Conservation (phyloP, 371 early-diverging fungal species). For the Chytridium lagenaria region DNA sequence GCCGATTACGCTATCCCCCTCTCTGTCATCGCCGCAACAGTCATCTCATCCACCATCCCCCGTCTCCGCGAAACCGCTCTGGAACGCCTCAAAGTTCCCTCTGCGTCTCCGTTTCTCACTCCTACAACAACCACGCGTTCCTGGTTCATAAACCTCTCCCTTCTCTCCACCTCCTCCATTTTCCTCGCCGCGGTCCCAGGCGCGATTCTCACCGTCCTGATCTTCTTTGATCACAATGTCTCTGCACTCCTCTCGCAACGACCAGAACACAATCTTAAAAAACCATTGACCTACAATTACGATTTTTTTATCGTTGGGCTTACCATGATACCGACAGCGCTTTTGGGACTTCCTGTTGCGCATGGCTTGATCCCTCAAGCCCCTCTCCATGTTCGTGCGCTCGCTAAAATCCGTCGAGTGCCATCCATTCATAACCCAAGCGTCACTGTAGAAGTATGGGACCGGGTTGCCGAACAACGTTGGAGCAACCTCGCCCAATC, state of each 20-base stretch:
- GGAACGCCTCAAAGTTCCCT: conserved; percentile 24
- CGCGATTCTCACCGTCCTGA: conserved; percentile 25
- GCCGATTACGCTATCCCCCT: conserved; percentile 32
- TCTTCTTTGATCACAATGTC: conserved; percentile 41
- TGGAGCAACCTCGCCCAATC: conserved; percentile 20
- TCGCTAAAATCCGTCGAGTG: conserved; percentile 20
- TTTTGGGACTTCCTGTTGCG: conserved; percentile 28
- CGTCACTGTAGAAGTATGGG: neutral
- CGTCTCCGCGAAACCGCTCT: neutral
- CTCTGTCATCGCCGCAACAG: conserved; percentile 28
- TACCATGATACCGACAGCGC: conserved; percentile 24
- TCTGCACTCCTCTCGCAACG: conserved; percentile 29
- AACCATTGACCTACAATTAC: conserved; percentile 35
- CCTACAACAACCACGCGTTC: conserved; percentile 26
- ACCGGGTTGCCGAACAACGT: conserved; percentile 30
- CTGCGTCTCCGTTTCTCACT: conserved; percentile 8
- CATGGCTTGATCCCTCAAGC: conserved; percentile 41
- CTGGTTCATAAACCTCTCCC: conserved; percentile 15
- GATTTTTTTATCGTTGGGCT: conserved; percentile 34
- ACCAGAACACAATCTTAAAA: conserved; percentile 24
- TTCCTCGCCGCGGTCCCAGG: conserved; percentile 31
- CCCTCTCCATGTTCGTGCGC: conserved; percentile 29
- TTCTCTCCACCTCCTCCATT: conserved; percentile 5
- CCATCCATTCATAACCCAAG: no score
- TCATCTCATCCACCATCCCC: conserved; percentile 18